Percentiles rank a stretch among this genome's conserved stretches.
Evolutionary conservation across 208 protist species (phyloP).

Genomic region (Tritrichomonas musculus): DNA sequence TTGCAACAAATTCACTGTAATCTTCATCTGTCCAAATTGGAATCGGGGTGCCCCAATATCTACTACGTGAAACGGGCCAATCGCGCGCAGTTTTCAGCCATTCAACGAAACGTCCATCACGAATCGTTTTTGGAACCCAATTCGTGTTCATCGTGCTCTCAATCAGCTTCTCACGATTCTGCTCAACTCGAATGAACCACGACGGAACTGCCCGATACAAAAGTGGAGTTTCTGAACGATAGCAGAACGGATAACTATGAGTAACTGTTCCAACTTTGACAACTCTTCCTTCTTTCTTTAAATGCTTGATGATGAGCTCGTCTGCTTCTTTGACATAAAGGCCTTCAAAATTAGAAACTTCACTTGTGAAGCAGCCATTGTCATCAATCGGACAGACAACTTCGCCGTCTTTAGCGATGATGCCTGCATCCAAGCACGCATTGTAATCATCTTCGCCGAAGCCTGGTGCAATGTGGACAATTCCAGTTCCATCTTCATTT

Average conservation of each 20-base stretch:
- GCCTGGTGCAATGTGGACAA: conserved; percentile 94
- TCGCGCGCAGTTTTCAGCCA: conserved; percentile 92
- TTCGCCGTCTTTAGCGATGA: conserved; percentile 66
- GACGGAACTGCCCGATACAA: conserved; percentile 86
- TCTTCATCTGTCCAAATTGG: conserved; percentile 87
- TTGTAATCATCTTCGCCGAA: conserved; percentile 99
- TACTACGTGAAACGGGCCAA: conserved; percentile 95
- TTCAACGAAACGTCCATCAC: conserved; percentile 94
- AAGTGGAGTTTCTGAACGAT: conserved; percentile 91
- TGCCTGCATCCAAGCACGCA: conserved; percentile 79
- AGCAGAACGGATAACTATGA: conserved; percentile 99
- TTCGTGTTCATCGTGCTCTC: conserved; percentile 79
- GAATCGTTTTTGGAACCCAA: conserved; percentile 93
- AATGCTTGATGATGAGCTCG: conserved; percentile 73
- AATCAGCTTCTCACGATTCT: conserved; percentile 82
- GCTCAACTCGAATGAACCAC: conserved; percentile 96
- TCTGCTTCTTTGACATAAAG: conserved; percentile 93
- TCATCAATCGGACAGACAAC: conserved; percentile 92
- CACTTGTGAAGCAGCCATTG: conserved; percentile 81
- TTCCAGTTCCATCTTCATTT: conserved; percentile 90
- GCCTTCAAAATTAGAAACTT: conserved; percentile 84
- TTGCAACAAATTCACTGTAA: conserved; percentile 79
- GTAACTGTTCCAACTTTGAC: conserved; percentile 70
- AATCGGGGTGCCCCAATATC: conserved; percentile 88
- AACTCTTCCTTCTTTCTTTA: conserved; percentile 78